Evolutionary conservation across 257 asterid genomes (phyloP).

Genomic region (Gardenia jasminoides): DNA sequence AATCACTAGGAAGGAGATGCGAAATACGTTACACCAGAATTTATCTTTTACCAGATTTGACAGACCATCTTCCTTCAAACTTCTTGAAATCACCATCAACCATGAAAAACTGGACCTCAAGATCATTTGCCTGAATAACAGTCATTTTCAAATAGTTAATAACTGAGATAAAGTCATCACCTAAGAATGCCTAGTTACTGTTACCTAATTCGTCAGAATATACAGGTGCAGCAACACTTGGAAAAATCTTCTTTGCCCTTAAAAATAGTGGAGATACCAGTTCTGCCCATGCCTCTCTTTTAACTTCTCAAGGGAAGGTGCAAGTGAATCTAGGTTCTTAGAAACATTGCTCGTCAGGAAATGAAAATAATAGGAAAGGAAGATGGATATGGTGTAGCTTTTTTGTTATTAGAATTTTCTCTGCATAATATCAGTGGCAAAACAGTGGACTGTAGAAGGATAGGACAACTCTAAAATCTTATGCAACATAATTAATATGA

Average conservation of each 20-base stretch:
- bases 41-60: slow-evolving; percentile 67
- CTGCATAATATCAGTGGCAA: neutral
- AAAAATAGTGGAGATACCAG: too few relatives aligned
- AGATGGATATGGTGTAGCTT: neutral
- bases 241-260: too few relatives aligned
- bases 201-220: neutral
- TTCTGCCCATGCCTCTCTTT: too few relatives aligned
- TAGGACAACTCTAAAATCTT: neutral
- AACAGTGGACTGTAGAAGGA: neutral
- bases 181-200: neutral
- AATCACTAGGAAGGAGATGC: neutral
- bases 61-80: slow-evolving; percentile 93
- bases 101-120: slow-evolving; percentile 85
- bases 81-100: slow-evolving; percentile 98
- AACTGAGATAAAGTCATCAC: neutral
- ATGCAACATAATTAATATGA: neutral
- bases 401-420: too few relatives aligned
- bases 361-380: too few relatives aligned
- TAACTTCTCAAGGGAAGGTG: too few relatives aligned
- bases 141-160: slow-evolving; percentile 1
- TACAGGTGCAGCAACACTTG: neutral
- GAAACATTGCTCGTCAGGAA: too few relatives aligned
- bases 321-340: too few relatives aligned
- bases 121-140: slow-evolving; percentile 50
- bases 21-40: neutral